A percentile compares a stretch with the other conserved stretches of the same genome.
These are phyloP conservation scores for Ceratocystis diversiconidia DNA, from an alignment of 2,329 filamentous ascomycete genomes.

Conservation along the genomic window DNA sequence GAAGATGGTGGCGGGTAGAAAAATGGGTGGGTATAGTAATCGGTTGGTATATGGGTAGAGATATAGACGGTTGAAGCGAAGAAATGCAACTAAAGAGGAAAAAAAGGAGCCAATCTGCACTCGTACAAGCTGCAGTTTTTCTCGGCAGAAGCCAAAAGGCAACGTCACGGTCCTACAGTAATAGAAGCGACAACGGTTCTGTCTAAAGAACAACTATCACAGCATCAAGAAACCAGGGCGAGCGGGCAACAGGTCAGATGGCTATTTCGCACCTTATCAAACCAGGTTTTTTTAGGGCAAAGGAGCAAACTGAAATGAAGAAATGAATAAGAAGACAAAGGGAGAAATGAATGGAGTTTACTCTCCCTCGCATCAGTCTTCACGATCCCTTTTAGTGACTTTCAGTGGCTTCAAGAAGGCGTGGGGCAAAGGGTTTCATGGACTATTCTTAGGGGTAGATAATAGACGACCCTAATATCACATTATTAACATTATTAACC, in stretches of 20 bases:
- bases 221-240: neutral
- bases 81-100: neutral
- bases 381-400: slow-evolving; percentile 1
- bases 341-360: neutral
- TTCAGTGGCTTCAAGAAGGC: neutral
- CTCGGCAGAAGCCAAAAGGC: neutral
- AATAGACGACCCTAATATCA: neutral
- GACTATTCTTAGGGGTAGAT: neutral
- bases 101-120: neutral
- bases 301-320: neutral
- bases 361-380: neutral
- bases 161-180: neutral
- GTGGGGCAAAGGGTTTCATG: slow-evolving; percentile 3
- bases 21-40: neutral
- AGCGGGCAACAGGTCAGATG: too few relatives aligned
- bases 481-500: neutral
- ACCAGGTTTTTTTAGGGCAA: neutral
- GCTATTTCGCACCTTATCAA: neutral
- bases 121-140: neutral
- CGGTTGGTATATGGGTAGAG: neutral
- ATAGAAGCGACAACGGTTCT: neutral
- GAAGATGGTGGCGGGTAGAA: neutral
- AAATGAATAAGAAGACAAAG: neutral
- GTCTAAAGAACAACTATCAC: slow-evolving; percentile 8
- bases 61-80: neutral